A percentile compares a stretch with the other conserved stretches of the same genome.
These are phyloP conservation scores for Phytophthora quininea DNA, from an alignment of 352 stramenopile genomes.

Conservation along the genomic window DNA sequence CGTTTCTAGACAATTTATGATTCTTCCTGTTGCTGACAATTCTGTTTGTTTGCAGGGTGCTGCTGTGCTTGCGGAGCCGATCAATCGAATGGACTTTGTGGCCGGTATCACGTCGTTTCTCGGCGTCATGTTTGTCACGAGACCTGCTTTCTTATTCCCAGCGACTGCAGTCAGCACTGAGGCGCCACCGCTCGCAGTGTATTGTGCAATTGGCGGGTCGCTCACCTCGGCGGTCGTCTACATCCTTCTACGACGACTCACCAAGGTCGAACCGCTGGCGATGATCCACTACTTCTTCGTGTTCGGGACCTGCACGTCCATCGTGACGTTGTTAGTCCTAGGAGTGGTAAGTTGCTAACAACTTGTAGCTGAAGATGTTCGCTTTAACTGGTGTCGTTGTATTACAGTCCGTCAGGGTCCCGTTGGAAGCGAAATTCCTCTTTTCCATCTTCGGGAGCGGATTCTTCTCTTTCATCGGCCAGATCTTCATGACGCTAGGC, in stretches of 20 bases:
- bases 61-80: slow-evolving; percentile 49
- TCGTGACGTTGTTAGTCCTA: slow-evolving; percentile 26
- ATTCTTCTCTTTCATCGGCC: slow-evolving; percentile 54
- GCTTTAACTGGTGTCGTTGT: background rate
- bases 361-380: no score
- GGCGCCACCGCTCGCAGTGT: slow-evolving; percentile 31
- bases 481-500: slow-evolving; percentile 62
- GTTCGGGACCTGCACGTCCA: slow-evolving; percentile 41
- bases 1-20: background rate
- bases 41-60: slow-evolving; percentile 31
- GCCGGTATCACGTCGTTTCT: slow-evolving; percentile 51
- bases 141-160: slow-evolving; percentile 56
- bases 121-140: slow-evolving; percentile 58
- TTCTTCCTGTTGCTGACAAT: background rate
- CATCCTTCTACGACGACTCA: slow-evolving; percentile 57
- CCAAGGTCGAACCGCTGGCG: slow-evolving; percentile 45
- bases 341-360: slow-evolving; percentile 27
- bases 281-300: slow-evolving; percentile 60
- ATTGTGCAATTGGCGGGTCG: slow-evolving; percentile 40
- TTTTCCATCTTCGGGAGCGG: slow-evolving; percentile 49
- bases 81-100: slow-evolving; percentile 47
- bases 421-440: slow-evolving; percentile 29
- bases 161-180: slow-evolving; percentile 1
- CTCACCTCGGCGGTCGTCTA: slow-evolving; percentile 47
- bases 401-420: slow-evolving; percentile 17